Evolutionary conservation across 2,329 filamentous ascomycete genomes (phyloP), one percentile per base, ranked within the genome.

Genomic region (Byssochlamys sp.): DNA sequence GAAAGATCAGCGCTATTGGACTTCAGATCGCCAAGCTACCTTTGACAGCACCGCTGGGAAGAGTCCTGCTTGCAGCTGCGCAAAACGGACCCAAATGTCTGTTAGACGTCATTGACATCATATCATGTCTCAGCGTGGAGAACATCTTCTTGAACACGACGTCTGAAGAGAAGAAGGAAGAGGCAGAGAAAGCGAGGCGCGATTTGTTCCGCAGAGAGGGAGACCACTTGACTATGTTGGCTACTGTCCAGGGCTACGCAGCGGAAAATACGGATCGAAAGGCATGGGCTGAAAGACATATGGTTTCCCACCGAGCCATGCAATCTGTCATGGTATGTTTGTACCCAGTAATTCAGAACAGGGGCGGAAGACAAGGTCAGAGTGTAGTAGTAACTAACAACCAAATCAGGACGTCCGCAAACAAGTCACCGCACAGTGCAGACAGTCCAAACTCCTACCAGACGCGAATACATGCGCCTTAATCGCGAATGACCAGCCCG

Each of bases 51-150:
- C 83, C 88, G 0, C 83, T 95, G 7, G 91, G 88, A 0, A 84
- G 91, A 1, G 90, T 96, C 1, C 78, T 99, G 0, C 78, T 99
- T 19, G 89, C 90, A 49, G 89, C 91, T 0, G 84, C 86, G 0
- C 81, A 82, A 5, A 81, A 86, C 0, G 83, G 87, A 49, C 82
- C 82, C 53, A 84, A 89, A 63, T 95, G 91, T 64, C 75, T 96
- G 1, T 72, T 86, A 0, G 90, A 96, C 63, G 86, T 85, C 3
- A 92, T 99, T 61, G 94, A 97, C 66, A 87, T 96, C 57, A 88
- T 86, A 54, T 81, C 84, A 0, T 82, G 80, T 51, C 75, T 87
- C n/a, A 84, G 81, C 60, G 83, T 85, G 0, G 84, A 87, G 65
- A 84, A 81, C 63, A 79, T 87, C 29, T 86, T 85, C 67, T 69